Evolutionary conservation across 1,284 basidiomycete genomes (phyloP).

Genomic region (Neotropicomus parvogracilis): DNA sequence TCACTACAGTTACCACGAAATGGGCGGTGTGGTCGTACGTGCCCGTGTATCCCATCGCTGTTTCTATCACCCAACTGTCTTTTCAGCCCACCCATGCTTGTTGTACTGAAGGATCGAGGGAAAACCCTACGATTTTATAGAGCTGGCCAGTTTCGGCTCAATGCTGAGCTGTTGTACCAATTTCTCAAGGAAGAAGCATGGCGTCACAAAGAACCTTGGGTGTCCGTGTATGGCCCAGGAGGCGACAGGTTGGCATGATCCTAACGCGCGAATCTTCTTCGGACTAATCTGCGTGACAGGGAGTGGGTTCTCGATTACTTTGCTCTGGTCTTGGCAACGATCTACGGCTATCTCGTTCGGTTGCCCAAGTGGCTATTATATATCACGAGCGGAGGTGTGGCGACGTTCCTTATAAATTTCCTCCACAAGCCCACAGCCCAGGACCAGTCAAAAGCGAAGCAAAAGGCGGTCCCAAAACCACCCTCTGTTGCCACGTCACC

Average conservation of each 20-base stretch:
- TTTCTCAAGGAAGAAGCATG: slow-evolving; percentile 63
- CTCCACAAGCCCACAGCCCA: slow-evolving; percentile 36
- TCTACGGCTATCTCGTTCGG: slow-evolving; percentile 47
- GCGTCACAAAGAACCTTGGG: slow-evolving; percentile 58
- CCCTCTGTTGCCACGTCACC: not conserved
- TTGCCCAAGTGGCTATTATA: slow-evolving; percentile 53
- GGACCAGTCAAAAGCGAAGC: slow-evolving; percentile 2
- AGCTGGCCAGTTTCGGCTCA: slow-evolving; percentile 56
- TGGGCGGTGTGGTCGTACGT: slow-evolving; percentile 77
- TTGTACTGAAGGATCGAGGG: slow-evolving; percentile 64
- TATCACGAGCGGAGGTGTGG: slow-evolving; percentile 44
- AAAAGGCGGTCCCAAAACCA: slow-evolving; percentile 4
- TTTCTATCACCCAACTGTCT: slow-evolving; percentile 3
- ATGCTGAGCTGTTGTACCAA: slow-evolving; percentile 52
- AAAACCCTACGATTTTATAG: slow-evolving; percentile 71
- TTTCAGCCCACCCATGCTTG: slow-evolving; percentile 63
- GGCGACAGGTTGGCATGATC: slow-evolving; percentile 55
- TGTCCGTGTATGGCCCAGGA: slow-evolving; percentile 60
- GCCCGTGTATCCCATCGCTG: slow-evolving; percentile 5
- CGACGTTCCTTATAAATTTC: slow-evolving; percentile 45
- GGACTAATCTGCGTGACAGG: slow-evolving; percentile 35
- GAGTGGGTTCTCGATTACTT: slow-evolving; percentile 66
- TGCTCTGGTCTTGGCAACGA: slow-evolving; percentile 45
- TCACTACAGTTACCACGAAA: slow-evolving; percentile 74
- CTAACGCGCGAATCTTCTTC: not conserved